Percentiles rank a stretch among this genome's conserved stretches.
phyloP scores from a whole-genome alignment of 768 basidiomycete species.

The Suillus fuscotomentosus region DNA sequence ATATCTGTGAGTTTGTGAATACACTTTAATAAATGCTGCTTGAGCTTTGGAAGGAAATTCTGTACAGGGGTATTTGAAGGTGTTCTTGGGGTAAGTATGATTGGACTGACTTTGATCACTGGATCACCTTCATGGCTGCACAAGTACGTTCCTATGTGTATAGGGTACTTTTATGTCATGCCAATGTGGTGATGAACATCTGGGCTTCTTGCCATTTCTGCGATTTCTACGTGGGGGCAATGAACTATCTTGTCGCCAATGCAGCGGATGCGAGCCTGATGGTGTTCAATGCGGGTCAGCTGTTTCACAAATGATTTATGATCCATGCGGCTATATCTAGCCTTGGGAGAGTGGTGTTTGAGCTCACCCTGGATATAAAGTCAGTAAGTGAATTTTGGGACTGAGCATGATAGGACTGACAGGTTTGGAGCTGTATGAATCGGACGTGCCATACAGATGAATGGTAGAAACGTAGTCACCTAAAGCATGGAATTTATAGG shows the following conservation, averaged over 20 bases:
- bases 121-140: slow-evolving; percentile 19
- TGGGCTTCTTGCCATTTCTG: background rate
- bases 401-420: too few relatives aligned
- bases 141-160: slow-evolving; percentile 4
- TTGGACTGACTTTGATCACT: too few relatives aligned
- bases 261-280: background rate
- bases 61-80: too few relatives aligned
- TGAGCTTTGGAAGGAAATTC: too few relatives aligned
- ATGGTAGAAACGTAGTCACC: too few relatives aligned
- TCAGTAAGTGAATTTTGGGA: background rate
- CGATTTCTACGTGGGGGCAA: too few relatives aligned
- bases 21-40: too few relatives aligned
- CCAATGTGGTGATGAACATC: slow-evolving; percentile 22
- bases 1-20: too few relatives aligned
- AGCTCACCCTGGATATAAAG: slow-evolving; percentile 29
- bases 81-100: too few relatives aligned
- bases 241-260: background rate
- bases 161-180: background rate
- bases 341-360: slow-evolving; percentile 24
- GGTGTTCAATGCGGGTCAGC: background rate
- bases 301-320: slow-evolving; percentile 7
- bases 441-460: too few relatives aligned
- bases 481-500: too few relatives aligned
- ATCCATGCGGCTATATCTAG: background rate
- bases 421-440: too few relatives aligned